Base-by-base conservation (phyloP, 2,329 filamentous ascomycete genomes). In the Ascochyta fabae region DNA sequence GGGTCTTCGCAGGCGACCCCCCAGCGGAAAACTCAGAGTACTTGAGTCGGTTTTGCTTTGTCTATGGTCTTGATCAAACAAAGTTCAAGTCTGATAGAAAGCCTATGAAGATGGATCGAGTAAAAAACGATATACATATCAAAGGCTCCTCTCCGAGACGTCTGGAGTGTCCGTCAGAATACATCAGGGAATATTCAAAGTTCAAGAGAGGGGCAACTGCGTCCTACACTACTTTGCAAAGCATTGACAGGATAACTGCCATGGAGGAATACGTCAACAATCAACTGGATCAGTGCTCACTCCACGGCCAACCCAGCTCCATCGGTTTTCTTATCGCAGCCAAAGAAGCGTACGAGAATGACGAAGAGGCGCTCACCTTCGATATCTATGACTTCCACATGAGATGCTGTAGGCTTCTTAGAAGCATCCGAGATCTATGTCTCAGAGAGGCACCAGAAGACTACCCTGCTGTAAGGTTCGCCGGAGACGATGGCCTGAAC, bases 341-440 rank as follows among this genome's bases (percentile, higher is more conserved):
- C 22, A 61, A 59, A 29, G 33, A 55, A 6, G 29, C 43, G n/a
- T 23, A 52, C 16, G 52, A 61, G 15, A 15, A 43, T 4, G 58
- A 61, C 31, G 53, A 61, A 22, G 44, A 55, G 23, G 34, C 53
- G 10, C 36, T 57, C 8, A 13, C 15, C 13, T 63, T 63, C 34
- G 38, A 61, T 38, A 44, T 53, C 1, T 39, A 57, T 15, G 38
- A 16, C 3, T 26, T 63, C 6, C 35, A 54, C 29, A 6, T 42
- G 15, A 42, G 26, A 7, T 61, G 58, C 22, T 9, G 15, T 7
- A n/a, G 27, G 10, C 40, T 63, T 9, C 27, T 63, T 6, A 31
- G 15, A 6, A 38, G 15, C 15, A 53, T 63, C 22, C 58, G 59
- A 10, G 24, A 34, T 5, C 15, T 44, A 1, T 60, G 53, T 44